phyloP scores from a whole-genome alignment of 1,284 basidiomycete species.

The Singerocomus inundabilis region DNA sequence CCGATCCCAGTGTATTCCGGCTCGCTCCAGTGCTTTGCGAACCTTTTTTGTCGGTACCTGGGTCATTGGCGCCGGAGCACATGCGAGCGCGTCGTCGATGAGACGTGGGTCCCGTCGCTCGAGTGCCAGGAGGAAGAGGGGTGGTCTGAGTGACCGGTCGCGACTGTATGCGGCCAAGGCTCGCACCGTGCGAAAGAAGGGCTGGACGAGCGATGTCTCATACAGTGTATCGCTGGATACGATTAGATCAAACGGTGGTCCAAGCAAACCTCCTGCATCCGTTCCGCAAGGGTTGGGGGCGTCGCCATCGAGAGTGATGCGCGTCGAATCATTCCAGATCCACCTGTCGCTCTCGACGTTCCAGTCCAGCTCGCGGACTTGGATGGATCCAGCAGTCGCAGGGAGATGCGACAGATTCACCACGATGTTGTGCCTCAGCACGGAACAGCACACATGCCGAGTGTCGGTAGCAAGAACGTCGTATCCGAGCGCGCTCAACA shows the following conservation, averaged over 20 bases:
- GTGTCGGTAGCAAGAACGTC: conserved; percentile 81
- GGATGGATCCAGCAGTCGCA: conserved; percentile 48
- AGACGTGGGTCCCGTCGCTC: conserved; percentile 75
- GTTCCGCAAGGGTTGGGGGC: conserved; percentile 1
- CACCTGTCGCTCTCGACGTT: conserved; percentile 39
- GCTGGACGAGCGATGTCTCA: conserved; percentile 57
- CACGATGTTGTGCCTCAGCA: conserved; percentile 67
- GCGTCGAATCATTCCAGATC: conserved; percentile 22
- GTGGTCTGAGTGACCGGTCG: conserved; percentile 23
- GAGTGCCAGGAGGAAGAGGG: conserved; percentile 67
- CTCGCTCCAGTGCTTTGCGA: conserved; percentile 58
- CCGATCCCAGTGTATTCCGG: conserved; percentile 56
- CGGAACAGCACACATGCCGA: conserved; percentile 60
- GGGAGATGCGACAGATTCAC: conserved; percentile 46
- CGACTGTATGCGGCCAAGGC: conserved; percentile 44
- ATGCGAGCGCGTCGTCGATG: conserved; percentile 55
- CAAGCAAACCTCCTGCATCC: conserved; percentile 23
- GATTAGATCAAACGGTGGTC: conserved; percentile 74
- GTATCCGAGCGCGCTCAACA: conserved; percentile 69
- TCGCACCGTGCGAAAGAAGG: conserved; percentile 70
- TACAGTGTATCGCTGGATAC: conserved; percentile 88
- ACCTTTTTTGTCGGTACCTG: conserved; percentile 63
- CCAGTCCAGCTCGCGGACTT: conserved; percentile 49
- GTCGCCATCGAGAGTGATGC: conserved; percentile 25
- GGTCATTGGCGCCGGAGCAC: conserved; percentile 51